Conservation (phyloP, 169 alveolate genomes). For the Perkinsus chesapeaki region DNA sequence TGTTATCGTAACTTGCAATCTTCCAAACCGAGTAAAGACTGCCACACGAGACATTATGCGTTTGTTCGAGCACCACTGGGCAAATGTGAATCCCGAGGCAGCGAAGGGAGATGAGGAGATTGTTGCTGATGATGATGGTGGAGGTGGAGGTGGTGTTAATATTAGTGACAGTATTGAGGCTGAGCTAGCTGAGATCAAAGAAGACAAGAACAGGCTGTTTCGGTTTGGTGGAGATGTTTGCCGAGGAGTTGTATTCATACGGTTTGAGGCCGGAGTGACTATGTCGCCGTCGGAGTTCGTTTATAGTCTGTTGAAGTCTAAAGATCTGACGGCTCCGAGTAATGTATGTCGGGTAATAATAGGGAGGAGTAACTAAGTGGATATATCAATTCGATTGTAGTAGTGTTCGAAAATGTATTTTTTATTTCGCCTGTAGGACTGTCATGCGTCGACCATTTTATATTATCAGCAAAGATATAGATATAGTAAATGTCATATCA, state of each 20-base stretch:
- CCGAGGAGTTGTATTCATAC: background rate
- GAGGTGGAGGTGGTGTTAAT: background rate
- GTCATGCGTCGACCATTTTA: too few species aligned
- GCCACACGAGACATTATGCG: background rate
- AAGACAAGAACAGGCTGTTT: background rate
- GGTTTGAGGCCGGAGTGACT: background rate
- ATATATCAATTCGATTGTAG: too few species aligned
- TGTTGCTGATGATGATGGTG: background rate
- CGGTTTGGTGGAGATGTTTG: background rate
- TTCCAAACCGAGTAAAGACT: background rate
- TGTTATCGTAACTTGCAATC: background rate
- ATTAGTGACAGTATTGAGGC: background rate
- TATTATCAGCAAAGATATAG: too few species aligned
- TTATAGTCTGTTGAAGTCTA: background rate
- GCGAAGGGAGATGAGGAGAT: background rate
- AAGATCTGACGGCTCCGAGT: background rate
- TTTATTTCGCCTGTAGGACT: too few species aligned
- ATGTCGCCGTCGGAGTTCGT: background rate
- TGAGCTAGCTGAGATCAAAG: background rate
- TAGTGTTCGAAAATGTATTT: too few species aligned
- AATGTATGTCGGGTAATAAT: background rate
- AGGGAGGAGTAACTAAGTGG: too few species aligned
- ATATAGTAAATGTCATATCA: too few species aligned
- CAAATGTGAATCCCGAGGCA: background rate
- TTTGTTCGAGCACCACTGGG: background rate